Evolutionary conservation across 352 stramenopile genomes (phyloP).

Genomic region (Albugo candida): DNA sequence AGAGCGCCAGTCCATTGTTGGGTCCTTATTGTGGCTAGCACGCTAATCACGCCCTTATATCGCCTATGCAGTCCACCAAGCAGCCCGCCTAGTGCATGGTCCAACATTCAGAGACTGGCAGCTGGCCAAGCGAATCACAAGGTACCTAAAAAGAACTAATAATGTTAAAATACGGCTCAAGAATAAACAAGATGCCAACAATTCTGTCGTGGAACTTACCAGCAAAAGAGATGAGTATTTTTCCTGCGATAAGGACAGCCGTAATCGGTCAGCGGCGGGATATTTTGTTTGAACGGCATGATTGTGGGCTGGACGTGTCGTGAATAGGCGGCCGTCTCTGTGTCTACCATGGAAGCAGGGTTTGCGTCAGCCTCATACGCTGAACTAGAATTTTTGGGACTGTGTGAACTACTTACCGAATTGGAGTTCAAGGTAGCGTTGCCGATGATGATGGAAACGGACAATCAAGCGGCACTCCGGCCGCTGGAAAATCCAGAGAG

Average conservation of each 20-base stretch:
- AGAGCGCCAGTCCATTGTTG: constrained; percentile 15
- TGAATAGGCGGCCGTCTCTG: constrained; percentile 5
- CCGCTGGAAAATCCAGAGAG: constrained; percentile 6
- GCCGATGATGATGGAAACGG: constrained; percentile 3
- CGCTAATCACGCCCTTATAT: constrained; percentile 14
- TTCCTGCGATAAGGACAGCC: not conserved
- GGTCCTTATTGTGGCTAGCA: constrained; percentile 15
- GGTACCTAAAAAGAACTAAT: constrained; percentile 12
- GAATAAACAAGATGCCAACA: constrained; percentile 2
- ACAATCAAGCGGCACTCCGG: constrained; percentile 7
- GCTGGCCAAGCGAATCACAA: constrained; percentile 8
- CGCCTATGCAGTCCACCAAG: constrained; percentile 12
- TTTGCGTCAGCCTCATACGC: constrained; percentile 6
- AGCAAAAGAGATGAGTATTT: not conserved
- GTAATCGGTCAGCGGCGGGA: not conserved
- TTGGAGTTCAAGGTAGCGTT: not conserved
- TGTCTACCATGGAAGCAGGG: constrained; percentile 11
- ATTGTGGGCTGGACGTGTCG: constrained; percentile 1
- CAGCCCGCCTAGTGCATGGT: constrained; percentile 5
- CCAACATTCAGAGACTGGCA: constrained; percentile 3
- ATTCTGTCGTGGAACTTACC: not conserved
- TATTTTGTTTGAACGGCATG: not conserved
- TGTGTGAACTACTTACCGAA: constrained; percentile 5
- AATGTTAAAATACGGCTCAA: constrained; percentile 1
- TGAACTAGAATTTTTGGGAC: constrained; percentile 1